Evolutionary conservation across 768 basidiomycete genomes (phyloP), one percentile per base, ranked within the genome.

Genomic region (Suillus fuscotomentosus): DNA sequence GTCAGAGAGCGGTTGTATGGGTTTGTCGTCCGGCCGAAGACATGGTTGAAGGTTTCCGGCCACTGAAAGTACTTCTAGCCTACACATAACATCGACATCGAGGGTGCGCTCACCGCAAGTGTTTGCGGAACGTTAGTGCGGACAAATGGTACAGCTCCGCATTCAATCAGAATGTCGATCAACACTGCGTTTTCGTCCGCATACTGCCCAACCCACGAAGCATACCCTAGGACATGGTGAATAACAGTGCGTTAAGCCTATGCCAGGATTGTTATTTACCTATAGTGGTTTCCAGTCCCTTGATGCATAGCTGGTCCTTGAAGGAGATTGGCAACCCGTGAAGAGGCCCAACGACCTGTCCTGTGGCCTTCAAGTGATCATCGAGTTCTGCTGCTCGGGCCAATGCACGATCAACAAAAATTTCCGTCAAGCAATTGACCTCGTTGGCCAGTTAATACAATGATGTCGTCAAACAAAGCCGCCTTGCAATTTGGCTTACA

Each of bases 391-490:
- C 75, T 3, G 94, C 93, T 10, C 87, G 81, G 15, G 74, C 77
- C 5, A 92, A 77, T 1, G 89, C 93, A 9, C 83, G 81, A 27
- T 93, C 88, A 60, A 92, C 82, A 70, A 91, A 92, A 22, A 92
- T 87, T 73, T 94, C 92, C 0, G 92, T 94, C 43, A 94, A 72
- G 71, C 93, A 94, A 68, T 93, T 93, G 7, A 86, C 86, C 90
- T 92, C 70, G 38, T 42, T 34, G n/a, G 8, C 66, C 24, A 56
- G 43, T 17, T 10, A 48, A 10, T 7, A 43, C 39, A 45, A 63
- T 3, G 17, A 43, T 51, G 5, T 45, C 22, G 60, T 34, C 31
- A 65, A 56, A 22, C n/a, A 56, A 56, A 9, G 43, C 20, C 15
- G 15, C 14, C 55, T 22, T 3, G 22, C 14, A 39, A 54, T 14